These are phyloP conservation scores for Daldinia sp. DNA, from an alignment of 2,329 filamentous ascomycete species.

Conservation along the genomic window DNA sequence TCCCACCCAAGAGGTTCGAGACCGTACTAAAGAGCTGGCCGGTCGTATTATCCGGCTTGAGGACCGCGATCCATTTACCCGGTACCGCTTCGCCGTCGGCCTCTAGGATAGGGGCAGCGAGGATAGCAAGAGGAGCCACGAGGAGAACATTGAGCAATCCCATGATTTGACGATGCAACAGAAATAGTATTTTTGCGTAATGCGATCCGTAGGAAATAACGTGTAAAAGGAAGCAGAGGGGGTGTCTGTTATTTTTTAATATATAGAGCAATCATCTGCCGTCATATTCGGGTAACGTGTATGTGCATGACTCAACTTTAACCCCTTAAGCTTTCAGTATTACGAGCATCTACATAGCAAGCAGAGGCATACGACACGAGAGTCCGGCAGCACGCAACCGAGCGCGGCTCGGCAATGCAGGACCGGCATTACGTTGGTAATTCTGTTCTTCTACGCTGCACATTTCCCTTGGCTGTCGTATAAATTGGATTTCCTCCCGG, in stretches of 20 bases:
- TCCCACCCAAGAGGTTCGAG: conserved; percentile 22
- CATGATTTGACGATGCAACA: conserved; percentile 26
- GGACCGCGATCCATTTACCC: conserved; percentile 43
- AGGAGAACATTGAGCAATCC: conserved; percentile 38
- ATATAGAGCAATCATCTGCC: neutral
- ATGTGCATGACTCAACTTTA: conserved; percentile 24
- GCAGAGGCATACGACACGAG: conserved; percentile 12
- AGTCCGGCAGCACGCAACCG: conserved; percentile 8
- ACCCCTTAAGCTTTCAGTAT: conserved; percentile 18
- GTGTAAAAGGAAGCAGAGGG: neutral
- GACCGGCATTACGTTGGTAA: conserved; percentile 14
- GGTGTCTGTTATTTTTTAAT: neutral
- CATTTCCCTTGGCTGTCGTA: conserved; percentile 7
- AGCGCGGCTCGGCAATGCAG: neutral
- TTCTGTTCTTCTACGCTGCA: too few relatives aligned
- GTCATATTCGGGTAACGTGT: neutral
- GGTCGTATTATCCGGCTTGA: conserved; percentile 39
- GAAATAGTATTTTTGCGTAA: neutral
- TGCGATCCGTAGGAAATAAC: neutral
- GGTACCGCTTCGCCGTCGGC: conserved; percentile 37
- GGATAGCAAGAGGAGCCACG: conserved; percentile 28
- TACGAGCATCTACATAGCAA: neutral
- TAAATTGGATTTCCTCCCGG: conserved; percentile 4
- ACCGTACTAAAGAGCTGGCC: conserved; percentile 13
- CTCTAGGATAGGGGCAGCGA: conserved; percentile 42